phyloP scores from a whole-genome alignment of 495 filamentous ascomycete genomes.

The Podospora pseudopauciseta region DNA sequence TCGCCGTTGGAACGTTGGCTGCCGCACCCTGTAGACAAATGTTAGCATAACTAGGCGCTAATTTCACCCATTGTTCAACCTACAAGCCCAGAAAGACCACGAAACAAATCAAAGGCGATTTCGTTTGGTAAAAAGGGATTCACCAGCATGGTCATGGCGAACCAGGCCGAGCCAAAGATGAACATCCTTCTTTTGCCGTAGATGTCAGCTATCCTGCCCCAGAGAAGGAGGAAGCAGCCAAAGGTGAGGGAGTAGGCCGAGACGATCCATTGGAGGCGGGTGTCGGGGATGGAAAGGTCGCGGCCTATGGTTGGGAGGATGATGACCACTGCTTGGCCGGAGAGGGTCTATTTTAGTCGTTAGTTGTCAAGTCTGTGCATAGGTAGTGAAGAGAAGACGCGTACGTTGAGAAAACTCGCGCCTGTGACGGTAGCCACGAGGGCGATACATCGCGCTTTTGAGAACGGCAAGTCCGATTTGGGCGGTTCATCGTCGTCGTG shows the following conservation, averaged over 20 bases:
- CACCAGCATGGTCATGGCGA: conserved; percentile 58
- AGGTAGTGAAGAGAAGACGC: conserved; percentile 10
- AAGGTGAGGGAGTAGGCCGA: conserved; percentile 61
- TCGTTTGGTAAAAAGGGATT: conserved; percentile 64
- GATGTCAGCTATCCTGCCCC: conserved; percentile 69
- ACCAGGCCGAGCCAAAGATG: conserved; percentile 61
- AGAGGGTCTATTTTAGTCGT: conserved; percentile 46
- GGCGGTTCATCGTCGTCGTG: background rate
- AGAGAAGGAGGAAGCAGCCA: conserved; percentile 69
- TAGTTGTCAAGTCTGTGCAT: background rate
- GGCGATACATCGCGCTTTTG: conserved; percentile 46
- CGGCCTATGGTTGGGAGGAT: conserved; percentile 56
- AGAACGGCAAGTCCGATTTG: conserved; percentile 37
- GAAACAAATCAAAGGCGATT: conserved; percentile 64
- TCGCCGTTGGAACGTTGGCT: conserved; percentile 61
- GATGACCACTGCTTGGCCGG: conserved; percentile 57
- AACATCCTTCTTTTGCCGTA: conserved; percentile 70
- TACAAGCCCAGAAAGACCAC: conserved; percentile 68
- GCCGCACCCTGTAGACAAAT: conserved; percentile 51
- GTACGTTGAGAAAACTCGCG: conserved; percentile 54
- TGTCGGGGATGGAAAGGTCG: conserved; percentile 52
- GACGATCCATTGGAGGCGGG: conserved; percentile 59
- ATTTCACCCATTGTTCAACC: conserved; percentile 19
- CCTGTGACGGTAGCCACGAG: conserved; percentile 49
- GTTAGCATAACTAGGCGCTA: background rate